These are phyloP conservation scores for Endotrypanum monterogeii DNA, from an alignment of 208 protist genomes.

Conservation along the genomic window DNA sequence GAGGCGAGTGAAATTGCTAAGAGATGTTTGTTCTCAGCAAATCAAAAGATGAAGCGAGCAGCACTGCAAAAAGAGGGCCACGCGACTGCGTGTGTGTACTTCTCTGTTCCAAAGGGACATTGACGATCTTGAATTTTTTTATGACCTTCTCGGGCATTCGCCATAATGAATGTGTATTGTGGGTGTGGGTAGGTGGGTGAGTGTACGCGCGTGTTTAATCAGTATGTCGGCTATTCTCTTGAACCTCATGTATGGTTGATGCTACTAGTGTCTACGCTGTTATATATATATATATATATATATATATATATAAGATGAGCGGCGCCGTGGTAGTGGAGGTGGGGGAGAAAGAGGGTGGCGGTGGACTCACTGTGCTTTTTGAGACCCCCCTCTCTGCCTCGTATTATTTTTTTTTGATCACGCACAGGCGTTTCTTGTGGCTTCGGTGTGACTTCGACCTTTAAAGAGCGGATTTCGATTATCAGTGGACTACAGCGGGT, in stretches of 20 bases:
- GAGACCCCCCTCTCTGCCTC: neutral
- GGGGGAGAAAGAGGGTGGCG: too few relatives aligned
- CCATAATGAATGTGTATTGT: neutral
- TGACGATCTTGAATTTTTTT: neutral
- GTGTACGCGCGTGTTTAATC: neutral
- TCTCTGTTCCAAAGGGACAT: neutral
- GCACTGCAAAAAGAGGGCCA: neutral
- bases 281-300: too few relatives aligned
- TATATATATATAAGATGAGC: too few relatives aligned
- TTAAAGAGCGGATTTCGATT: neutral
- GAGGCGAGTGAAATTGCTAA: neutral
- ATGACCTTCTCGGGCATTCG: neutral
- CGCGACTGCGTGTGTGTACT: neutral
- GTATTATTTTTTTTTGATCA: too few relatives aligned
- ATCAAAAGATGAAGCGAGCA: neutral
- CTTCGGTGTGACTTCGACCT: neutral
- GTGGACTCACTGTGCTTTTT: neutral
- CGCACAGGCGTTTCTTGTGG: neutral
- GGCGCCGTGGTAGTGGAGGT: too few relatives aligned
- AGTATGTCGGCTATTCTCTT: neutral
- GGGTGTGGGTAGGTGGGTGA: neutral
- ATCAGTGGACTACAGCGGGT: neutral
- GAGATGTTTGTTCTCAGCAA: neutral
- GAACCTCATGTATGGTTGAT: too few relatives aligned
- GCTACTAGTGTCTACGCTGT: neutral